Conservation (phyloP, 805 yeast species). For the Candida boidinii region DNA sequence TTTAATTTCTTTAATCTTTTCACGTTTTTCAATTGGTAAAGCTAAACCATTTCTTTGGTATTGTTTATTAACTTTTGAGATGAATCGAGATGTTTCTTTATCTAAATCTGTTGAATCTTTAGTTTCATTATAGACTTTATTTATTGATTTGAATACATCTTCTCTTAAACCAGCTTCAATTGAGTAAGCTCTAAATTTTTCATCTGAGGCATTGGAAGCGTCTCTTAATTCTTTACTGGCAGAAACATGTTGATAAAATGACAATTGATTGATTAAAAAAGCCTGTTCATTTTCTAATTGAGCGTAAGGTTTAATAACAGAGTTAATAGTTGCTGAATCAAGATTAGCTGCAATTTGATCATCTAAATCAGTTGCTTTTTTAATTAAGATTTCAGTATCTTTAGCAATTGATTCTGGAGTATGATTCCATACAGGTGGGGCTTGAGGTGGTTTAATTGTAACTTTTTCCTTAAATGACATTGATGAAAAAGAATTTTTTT, state of each 20-base stretch:
- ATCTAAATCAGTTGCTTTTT: conserved; percentile 34
- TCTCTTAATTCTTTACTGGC: conserved; percentile 57
- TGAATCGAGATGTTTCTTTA: conserved; percentile 46
- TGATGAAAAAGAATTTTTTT: neutral
- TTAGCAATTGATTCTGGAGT: conserved; percentile 40
- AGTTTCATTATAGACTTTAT: conserved; percentile 37
- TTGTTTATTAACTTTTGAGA: conserved; percentile 47
- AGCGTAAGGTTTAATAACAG: conserved; percentile 45
- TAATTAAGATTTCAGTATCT: conserved; percentile 36
- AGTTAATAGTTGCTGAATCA: conserved; percentile 45
- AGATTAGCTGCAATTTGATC: conserved; percentile 41
- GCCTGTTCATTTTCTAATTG: conserved; percentile 40
- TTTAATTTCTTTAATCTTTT: conserved; percentile 47
- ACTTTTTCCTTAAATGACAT: neutral
- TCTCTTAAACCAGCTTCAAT: conserved; percentile 61
- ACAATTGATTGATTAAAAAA: conserved; percentile 39
- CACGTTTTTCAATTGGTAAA: conserved; percentile 44
- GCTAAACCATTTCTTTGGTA: conserved; percentile 66
- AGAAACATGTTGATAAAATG: conserved; percentile 71
- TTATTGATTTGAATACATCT: conserved; percentile 55
- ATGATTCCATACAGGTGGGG: conserved; percentile 50
- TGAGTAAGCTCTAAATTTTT: conserved; percentile 41
- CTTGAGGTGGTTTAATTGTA: conserved; percentile 20
- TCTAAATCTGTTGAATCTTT: conserved; percentile 27
- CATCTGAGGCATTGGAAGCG: conserved; percentile 59